Conservation (phyloP, 2,329 filamentous ascomycete species). For the Colletotrichum phormii region DNA sequence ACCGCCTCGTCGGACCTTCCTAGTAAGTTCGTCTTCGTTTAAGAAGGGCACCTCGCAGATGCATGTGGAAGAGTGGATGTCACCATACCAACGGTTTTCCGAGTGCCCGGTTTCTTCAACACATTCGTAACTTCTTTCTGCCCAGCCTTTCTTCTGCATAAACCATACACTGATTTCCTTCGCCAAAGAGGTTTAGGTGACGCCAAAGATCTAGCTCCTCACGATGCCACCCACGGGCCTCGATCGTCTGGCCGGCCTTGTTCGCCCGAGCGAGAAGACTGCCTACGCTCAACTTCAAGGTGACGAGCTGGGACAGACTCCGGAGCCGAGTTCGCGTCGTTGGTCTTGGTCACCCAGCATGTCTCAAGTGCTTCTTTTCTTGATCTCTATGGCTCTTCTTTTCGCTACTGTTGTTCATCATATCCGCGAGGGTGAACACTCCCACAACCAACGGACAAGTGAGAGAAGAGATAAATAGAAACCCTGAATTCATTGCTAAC, state of each 20-base stretch:
- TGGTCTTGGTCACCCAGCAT: not conserved
- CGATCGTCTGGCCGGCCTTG: not conserved
- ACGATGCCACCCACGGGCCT: not conserved
- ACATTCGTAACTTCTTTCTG: too few relatives aligned
- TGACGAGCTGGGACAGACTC: not conserved
- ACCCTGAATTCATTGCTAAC: not conserved
- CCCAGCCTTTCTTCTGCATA: not conserved
- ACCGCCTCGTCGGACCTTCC: not conserved
- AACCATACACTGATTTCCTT: not conserved
- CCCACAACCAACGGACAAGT: not conserved
- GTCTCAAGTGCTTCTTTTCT: not conserved
- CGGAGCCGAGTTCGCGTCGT: not conserved
- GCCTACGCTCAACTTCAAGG: not conserved
- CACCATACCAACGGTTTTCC: not conserved
- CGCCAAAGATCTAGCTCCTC: not conserved
- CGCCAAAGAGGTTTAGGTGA: rapidly evolving
- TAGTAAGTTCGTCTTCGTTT: not conserved
- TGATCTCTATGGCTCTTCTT: not conserved
- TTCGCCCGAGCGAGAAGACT: not conserved
- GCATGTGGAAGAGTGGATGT: not conserved
- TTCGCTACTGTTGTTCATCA: not conserved
- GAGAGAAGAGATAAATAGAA: not conserved
- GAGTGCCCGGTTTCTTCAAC: not conserved
- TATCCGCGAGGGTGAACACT: not conserved
- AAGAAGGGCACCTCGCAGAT: not conserved